Evolutionary conservation across 257 asterid genomes (phyloP), one percentile per base, ranked within the genome.

Genomic region (Salvia splendens): DNA sequence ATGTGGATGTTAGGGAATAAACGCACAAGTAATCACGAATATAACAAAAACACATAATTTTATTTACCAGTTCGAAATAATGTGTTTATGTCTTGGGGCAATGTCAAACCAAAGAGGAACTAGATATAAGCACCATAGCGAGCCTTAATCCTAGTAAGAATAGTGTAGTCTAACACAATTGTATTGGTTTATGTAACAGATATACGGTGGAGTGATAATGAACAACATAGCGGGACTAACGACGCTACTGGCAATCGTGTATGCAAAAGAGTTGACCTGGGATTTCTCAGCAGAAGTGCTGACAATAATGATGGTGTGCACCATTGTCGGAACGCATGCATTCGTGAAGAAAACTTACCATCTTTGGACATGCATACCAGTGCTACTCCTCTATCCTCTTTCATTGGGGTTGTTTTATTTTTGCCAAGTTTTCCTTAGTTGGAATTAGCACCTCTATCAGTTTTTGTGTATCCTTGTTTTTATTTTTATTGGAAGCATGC

Each of bases 281-380:
- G 75, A 87, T 69, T 87, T 83, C 61, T 80, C 95, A 58, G 85
- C 88, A 51, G 89, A 87, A 70, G 88, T 87, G 58, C 77, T 83
- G 28, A 77, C 85, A 4, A 54, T 82, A 4, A 51, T 81, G 72
- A 75, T 81, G 47, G 80, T 81, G 10, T 79, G 88, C 10, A 76
- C 76, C 17, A 43, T 78, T 12, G 67, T 79, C 15, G 88, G 92
- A 64, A 30, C 53, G 11, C 61, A 85, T 48, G 89, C 92, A 11
- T 81, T 59, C 73, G 35, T 70, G 28, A 41, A 61, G 64, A 52
- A 54, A 47, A 76, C 82, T 9, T 85, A 83, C 75, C 85, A 83
- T 24, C 74, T 83, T 4, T 81, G 88, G 85, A 81, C 89, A 48
- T 75, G 83, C 78, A 35, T 85, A 50, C 47, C 79, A 7, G 86